These are phyloP conservation scores for Eustoma russellianum DNA, from an alignment of 257 asterid species.

Conservation along the genomic window DNA sequence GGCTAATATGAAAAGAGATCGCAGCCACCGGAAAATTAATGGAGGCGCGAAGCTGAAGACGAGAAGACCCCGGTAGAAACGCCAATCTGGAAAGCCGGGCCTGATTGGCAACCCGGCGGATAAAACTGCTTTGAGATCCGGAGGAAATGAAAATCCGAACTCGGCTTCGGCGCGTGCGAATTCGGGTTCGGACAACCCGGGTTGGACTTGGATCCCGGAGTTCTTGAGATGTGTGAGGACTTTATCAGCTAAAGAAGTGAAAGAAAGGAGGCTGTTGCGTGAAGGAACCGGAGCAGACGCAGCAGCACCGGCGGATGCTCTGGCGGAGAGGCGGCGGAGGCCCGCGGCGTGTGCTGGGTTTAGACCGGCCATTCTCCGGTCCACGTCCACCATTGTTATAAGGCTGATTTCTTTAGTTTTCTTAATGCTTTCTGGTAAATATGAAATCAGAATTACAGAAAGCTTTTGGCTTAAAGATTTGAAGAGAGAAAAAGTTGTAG, in stretches of 20 bases:
- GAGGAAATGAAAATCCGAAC: constrained; percentile 81
- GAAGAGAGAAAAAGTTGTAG: too few relatives aligned
- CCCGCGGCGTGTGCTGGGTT: constrained; percentile 88
- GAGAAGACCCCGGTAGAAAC: constrained; percentile 61
- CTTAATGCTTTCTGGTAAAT: neutral
- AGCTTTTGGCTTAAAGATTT: too few relatives aligned
- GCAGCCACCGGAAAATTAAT: constrained; percentile 78
- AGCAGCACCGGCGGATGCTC: constrained; percentile 75
- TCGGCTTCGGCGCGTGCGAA: constrained; percentile 91
- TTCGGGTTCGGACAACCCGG: constrained; percentile 68
- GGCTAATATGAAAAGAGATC: constrained; percentile 71
- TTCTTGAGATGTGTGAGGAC: constrained; percentile 51
- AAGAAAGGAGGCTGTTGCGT: constrained; percentile 77
- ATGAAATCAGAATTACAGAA: neutral
- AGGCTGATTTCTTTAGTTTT: neutral
- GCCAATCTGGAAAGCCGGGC: constrained; percentile 94
- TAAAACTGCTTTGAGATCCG: constrained; percentile 76
- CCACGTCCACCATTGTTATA: constrained; percentile 80
- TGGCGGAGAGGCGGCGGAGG: constrained; percentile 89
- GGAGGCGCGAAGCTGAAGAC: constrained; percentile 75
- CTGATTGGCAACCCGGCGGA: constrained; percentile 77
- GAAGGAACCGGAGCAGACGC: constrained; percentile 64
- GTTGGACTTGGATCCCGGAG: constrained; percentile 52
- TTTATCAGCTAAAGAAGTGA: constrained; percentile 63
- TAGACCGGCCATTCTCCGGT: constrained; percentile 87